Conservation (phyloP, 352 stramenopile species). For the Globisporangium heterothallicum region DNA sequence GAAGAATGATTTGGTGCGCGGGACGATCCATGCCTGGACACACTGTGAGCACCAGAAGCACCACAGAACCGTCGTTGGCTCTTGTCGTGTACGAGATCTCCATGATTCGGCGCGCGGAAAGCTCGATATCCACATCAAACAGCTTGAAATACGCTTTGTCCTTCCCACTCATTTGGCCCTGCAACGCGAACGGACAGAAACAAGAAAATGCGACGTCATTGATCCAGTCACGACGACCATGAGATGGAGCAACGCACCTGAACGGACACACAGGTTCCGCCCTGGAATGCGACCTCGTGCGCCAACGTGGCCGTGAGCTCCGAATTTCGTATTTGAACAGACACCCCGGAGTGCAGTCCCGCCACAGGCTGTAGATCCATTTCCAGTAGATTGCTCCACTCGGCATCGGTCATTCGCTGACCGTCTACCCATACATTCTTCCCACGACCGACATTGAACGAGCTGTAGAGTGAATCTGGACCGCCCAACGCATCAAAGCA, state of each 20-base stretch:
- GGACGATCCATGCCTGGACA: conserved; percentile 31
- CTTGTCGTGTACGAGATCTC: conserved; percentile 33
- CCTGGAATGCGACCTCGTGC: conserved; percentile 30
- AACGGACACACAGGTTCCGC: conserved; percentile 24
- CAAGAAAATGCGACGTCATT: neutral
- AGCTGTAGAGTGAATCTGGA: conserved; percentile 28
- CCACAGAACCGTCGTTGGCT: conserved; percentile 22
- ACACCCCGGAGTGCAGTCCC: conserved; percentile 20
- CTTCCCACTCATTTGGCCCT: conserved; percentile 24
- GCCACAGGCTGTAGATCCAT: conserved; percentile 28
- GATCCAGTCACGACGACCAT: neutral
- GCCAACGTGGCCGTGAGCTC: conserved; percentile 20
- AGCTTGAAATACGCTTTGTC: conserved; percentile 42
- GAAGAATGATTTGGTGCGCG: conserved; percentile 35
- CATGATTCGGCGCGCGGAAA: conserved; percentile 27
- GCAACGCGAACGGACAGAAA: neutral
- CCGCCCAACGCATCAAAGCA: conserved; percentile 32
- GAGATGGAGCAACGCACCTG: conserved; percentile 17
- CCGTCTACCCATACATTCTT: conserved; percentile 23
- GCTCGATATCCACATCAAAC: conserved; percentile 35
- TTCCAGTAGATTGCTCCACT: conserved; percentile 32
- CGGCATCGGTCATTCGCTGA: conserved; percentile 1
- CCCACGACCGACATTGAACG: conserved; percentile 32
- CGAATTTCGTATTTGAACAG: conserved; percentile 19
- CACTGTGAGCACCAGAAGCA: conserved; percentile 31